Evolutionary conservation across 305 asterid species (phyloP), one percentile per base, ranked within the genome.

Genomic region (Rubia occidens): DNA sequence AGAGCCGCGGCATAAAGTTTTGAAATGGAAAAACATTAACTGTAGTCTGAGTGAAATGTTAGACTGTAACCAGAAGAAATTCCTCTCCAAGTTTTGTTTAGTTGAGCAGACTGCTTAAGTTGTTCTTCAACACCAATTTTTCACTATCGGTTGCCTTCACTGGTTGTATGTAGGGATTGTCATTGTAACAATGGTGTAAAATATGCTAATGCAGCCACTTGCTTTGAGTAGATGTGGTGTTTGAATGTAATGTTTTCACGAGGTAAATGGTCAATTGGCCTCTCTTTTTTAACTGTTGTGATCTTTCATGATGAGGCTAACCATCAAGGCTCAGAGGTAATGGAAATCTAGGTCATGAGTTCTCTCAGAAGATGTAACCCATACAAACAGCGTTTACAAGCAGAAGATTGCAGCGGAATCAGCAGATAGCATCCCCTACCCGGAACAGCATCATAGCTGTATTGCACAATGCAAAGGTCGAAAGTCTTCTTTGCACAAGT

Each of bases 21-120:
- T 91, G 88, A 82, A 61, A 69, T 73, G 78, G 56, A 89, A 78
- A 81, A 80, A 86, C 49, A 49, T 91, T 54, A 70, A 44, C 51
- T 87, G 93, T 86, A 85, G 87, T 73, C 82, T 91, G 95, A 89
- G 93, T 72, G 99, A 94, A 49, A 91, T 94, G 96, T 76, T 94
- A 81, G 94, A 87, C 17, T 94, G 96, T 82, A 91, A 89, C 79
- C 93, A 89, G 77, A 84, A 78, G 85, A 89, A 86, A 67, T 94
- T 94, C 76, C 76, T 78, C 11, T 45, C 82, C 71, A 94, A 82
- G 84, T 91, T 94, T 77, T 95, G 90, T 66, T 55, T 83, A 55
- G 82, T 80, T 37, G 73, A 82, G 81, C 72, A 76, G 72, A 74
- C 75, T 79, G 79, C 74, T 60, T 78, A 9, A 66, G 62, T 60